A percentile compares a stretch with the other conserved stretches of the same genome.
phyloP scores from a whole-genome alignment of 306 rosid genomes.

The Vigna angularis region DNA sequence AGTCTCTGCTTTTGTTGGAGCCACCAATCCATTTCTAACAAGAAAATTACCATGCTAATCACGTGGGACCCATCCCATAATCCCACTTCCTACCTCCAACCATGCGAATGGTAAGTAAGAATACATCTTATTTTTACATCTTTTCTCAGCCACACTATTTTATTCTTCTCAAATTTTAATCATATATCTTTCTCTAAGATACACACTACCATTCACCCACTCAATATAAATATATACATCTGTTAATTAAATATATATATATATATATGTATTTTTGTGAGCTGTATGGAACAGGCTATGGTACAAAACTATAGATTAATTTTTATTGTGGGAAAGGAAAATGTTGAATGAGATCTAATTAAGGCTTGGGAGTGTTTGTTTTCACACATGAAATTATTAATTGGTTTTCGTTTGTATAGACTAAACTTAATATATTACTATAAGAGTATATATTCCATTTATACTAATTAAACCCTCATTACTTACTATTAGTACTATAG shows the following conservation, averaged over 20 bases:
- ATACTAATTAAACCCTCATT: conserved; percentile 39
- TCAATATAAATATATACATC: too few relatives aligned
- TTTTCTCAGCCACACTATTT: too few relatives aligned
- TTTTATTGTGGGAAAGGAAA: neutral
- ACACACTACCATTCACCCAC: too few relatives aligned
- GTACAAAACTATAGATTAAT: too few relatives aligned
- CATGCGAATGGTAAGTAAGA: conserved; percentile 28
- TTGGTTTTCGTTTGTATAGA: conserved; percentile 19
- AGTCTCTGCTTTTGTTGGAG: conserved; percentile 50
- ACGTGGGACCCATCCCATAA: conserved; percentile 42
- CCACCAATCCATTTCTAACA: conserved; percentile 37
- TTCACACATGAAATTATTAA: conserved; percentile 5
- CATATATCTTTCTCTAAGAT: too few relatives aligned
- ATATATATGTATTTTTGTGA: too few relatives aligned
- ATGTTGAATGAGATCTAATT: neutral
- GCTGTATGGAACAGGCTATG: too few relatives aligned
- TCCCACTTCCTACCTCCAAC: conserved; percentile 40
- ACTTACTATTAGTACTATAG: conserved; percentile 35
- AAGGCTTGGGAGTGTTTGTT: conserved; percentile 21
- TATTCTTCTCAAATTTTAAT: too few relatives aligned
- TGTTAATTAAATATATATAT: too few relatives aligned
- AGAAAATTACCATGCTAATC: conserved; percentile 48
- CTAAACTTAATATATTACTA: conserved; percentile 19
- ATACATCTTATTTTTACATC: too few relatives aligned
- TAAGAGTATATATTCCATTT: conserved; percentile 21